Conservation (phyloP, 1,284 basidiomycete species). For the Coriolopsis trogii region DNA sequence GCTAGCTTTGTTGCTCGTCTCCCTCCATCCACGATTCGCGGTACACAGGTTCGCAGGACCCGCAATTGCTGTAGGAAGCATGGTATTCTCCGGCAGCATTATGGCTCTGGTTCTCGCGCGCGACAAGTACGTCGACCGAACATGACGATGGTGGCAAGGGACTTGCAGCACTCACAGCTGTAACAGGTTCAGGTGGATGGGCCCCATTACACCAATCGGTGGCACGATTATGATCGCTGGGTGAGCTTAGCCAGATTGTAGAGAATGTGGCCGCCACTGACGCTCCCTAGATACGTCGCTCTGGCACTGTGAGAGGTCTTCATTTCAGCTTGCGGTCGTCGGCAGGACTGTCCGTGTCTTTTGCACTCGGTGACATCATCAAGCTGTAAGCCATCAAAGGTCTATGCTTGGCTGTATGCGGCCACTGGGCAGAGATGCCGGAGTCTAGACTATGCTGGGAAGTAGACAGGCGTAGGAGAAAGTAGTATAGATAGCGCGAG, state of each 20-base stretch:
- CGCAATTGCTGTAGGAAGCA: slow-evolving; percentile 63
- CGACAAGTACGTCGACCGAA: slow-evolving; percentile 46
- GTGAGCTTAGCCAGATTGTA: slow-evolving; percentile 45
- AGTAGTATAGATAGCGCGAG: too few species aligned
- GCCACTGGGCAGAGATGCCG: too few species aligned
- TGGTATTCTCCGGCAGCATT: slow-evolving; percentile 76
- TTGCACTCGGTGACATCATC: not conserved
- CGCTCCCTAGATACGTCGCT: slow-evolving; percentile 50
- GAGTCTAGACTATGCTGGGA: too few species aligned
- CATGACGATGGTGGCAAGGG: not conserved
- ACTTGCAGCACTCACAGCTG: too few species aligned
- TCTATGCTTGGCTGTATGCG: too few species aligned
- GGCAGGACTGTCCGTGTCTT: not conserved
- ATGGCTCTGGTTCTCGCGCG: slow-evolving; percentile 62
- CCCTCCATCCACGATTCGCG: slow-evolving; percentile 71
- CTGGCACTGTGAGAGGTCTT: slow-evolving; percentile 43
- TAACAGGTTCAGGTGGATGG: slow-evolving; percentile 67
- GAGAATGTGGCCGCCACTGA: slow-evolving; percentile 8
- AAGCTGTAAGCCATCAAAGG: too few species aligned
- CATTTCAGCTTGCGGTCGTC: not conserved
- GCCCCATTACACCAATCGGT: slow-evolving; percentile 79
- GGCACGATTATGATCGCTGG: slow-evolving; percentile 78
- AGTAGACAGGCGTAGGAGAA: too few species aligned
- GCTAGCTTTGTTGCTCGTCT: slow-evolving; percentile 70
- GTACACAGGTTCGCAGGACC: slow-evolving; percentile 70